phyloP scores from a whole-genome alignment of 306 rosid species.

The Vigna trinervia region DNA sequence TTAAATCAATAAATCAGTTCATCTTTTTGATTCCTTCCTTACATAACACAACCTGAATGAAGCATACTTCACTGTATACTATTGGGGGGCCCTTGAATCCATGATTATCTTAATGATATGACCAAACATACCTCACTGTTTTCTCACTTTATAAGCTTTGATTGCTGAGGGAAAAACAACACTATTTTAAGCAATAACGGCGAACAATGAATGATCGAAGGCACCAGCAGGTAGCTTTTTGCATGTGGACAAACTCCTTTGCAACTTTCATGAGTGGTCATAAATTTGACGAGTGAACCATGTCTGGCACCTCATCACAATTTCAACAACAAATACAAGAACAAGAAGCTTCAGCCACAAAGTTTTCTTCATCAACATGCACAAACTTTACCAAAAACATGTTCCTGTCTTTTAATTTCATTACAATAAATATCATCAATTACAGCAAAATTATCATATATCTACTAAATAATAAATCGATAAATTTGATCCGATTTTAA shows the following conservation, averaged over 20 bases:
- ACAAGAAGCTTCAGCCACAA: conserved; percentile 38
- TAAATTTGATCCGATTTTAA: no score
- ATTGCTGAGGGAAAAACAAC: neutral
- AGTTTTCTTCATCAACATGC: conserved; percentile 20
- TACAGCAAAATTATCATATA: no score
- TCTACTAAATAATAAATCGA: no score
- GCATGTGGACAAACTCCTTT: conserved; percentile 43
- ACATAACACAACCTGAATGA: conserved; percentile 42
- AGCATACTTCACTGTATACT: conserved; percentile 39
- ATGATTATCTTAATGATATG: conserved; percentile 49
- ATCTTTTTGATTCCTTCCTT: conserved; percentile 36
- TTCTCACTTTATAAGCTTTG: conserved; percentile 43
- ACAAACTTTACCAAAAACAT: neutral
- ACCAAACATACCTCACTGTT: conserved; percentile 46
- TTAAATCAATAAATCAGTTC: no score
- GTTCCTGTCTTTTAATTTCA: no score
- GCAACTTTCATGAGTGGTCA: conserved; percentile 59
- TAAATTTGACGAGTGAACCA: conserved; percentile 52
- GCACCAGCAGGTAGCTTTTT: conserved; percentile 52
- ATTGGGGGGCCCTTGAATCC: conserved; percentile 45
- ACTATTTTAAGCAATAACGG: conserved; percentile 48
- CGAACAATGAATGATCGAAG: conserved; percentile 42
- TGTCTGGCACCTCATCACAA: conserved; percentile 21
- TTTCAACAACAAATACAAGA: neutral
- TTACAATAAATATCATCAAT: no score